phyloP scores from a whole-genome alignment of 1,284 basidiomycete species.

The Cryptococcus depauperatus region DNA sequence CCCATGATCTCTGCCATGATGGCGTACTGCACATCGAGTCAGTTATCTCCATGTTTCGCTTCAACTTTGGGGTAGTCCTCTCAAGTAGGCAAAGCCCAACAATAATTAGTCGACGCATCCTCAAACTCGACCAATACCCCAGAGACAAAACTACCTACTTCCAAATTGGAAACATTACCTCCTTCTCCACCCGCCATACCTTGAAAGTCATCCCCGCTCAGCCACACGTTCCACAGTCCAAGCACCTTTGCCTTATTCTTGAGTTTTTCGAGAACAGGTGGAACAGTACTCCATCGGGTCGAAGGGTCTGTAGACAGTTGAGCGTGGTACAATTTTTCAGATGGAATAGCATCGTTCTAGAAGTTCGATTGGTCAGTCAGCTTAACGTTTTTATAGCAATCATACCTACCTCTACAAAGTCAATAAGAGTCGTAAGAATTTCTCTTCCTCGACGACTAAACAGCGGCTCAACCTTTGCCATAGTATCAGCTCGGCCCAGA shows the following conservation, averaged over 20 bases:
- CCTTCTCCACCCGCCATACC: constrained; percentile 55
- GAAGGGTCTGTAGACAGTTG: constrained; percentile 72
- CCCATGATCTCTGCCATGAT: constrained; percentile 95
- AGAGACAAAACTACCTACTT: constrained; percentile 53
- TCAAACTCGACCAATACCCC: background rate
- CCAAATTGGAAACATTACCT: constrained; percentile 82
- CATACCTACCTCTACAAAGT: constrained; percentile 69
- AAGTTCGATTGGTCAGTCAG: background rate
- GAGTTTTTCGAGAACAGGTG: constrained; percentile 72
- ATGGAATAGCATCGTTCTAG: constrained; percentile 75
- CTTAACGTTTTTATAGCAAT: background rate
- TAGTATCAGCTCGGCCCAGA: background rate
- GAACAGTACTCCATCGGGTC: constrained; percentile 71
- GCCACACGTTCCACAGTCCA: constrained; percentile 95
- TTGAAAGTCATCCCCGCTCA: constrained; percentile 88
- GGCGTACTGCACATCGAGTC: constrained; percentile 61
- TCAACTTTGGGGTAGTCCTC: too few species aligned
- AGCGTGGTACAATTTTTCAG: constrained; percentile 65
- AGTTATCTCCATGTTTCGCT: too few species aligned
- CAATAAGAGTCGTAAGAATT: constrained; percentile 70
- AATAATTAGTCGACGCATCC: background rate
- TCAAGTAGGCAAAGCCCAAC: too few species aligned
- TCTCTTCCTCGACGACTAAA: constrained; percentile 83
- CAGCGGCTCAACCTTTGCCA: constrained; percentile 70
- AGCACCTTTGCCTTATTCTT: constrained; percentile 78